Evolutionary conservation across 768 basidiomycete species (phyloP).

Genomic region (Lactarius quietus): DNA sequence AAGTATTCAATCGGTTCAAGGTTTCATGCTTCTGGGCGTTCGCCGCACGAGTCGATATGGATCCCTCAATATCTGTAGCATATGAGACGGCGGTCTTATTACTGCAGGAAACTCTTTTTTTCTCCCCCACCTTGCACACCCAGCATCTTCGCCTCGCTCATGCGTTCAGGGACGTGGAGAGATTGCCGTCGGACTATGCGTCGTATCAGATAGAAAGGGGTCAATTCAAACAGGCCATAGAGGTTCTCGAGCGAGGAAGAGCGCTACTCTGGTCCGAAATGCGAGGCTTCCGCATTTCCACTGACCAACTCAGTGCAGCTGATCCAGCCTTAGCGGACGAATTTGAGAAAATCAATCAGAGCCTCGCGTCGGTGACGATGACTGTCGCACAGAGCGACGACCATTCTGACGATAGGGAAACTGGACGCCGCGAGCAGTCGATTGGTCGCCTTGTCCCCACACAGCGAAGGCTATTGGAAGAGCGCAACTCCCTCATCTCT

Average conservation of each 20-base stretch:
- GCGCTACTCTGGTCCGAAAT: conserved; percentile 2
- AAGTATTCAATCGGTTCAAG: not conserved
- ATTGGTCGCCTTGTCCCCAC: conserved; percentile 33
- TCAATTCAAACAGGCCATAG: not conserved
- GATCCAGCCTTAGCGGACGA: not conserved
- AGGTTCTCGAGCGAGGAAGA: conserved; percentile 10
- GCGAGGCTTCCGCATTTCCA: not conserved
- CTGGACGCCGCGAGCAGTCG: not conserved
- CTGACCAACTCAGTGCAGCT: not conserved
- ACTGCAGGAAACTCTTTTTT: no score
- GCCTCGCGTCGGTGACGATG: not conserved
- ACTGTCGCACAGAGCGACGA: not conserved
- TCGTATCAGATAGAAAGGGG: not conserved
- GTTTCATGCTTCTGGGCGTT: not conserved
- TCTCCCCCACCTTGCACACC: no score
- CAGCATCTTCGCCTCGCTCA: not conserved
- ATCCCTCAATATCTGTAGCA: no score
- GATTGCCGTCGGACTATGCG: not conserved
- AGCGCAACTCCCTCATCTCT: not conserved
- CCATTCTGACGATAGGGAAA: no score
- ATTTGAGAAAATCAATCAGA: not conserved
- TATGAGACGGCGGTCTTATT: no score
- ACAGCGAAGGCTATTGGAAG: not conserved
- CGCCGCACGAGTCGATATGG: no score
- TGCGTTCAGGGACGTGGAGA: no score